Evolutionary conservation across 1,139 yeast species (phyloP).

Genomic region (Yamadazyma siamensis): DNA sequence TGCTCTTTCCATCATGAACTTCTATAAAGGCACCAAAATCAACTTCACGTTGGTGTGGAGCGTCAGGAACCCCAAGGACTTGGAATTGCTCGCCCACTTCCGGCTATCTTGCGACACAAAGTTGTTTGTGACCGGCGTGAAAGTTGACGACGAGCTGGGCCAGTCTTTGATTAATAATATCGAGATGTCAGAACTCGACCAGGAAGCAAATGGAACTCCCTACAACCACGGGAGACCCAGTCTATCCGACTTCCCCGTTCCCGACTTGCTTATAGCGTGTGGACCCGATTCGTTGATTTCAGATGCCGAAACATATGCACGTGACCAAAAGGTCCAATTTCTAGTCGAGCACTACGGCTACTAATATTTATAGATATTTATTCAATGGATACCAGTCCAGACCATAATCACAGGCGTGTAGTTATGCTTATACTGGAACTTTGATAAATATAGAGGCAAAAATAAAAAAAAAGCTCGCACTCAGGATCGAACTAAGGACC

Average conservation of each 20-base stretch:
- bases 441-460: neutral
- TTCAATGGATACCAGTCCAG: too few relatives aligned
- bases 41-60: conserved; percentile 48
- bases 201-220: too few relatives aligned
- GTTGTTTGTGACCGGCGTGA: conserved; percentile 7
- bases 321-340: conserved; percentile 3
- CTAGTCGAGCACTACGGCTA: conserved; percentile 6
- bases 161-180: conserved; percentile 5
- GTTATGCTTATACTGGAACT: neutral
- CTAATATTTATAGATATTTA: conserved; percentile 1
- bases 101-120: conserved; percentile 12
- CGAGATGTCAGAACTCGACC: conserved; percentile 5
- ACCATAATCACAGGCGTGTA: too few relatives aligned
- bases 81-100: conserved; percentile 19
- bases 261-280: conserved; percentile 53
- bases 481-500: conserved; percentile 53
- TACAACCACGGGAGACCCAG: conserved; percentile 39
- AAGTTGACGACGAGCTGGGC: conserved; percentile 14
- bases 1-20: conserved; percentile 57
- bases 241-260: conserved; percentile 25
- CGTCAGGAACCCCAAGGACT: conserved; percentile 41
- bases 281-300: conserved; percentile 58
- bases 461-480: conserved; percentile 35
- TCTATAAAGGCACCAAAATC: conserved; percentile 20
- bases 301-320: conserved; percentile 37